Conservation (phyloP, 805 yeast genomes). For the Diddensiella transvaalensis region DNA sequence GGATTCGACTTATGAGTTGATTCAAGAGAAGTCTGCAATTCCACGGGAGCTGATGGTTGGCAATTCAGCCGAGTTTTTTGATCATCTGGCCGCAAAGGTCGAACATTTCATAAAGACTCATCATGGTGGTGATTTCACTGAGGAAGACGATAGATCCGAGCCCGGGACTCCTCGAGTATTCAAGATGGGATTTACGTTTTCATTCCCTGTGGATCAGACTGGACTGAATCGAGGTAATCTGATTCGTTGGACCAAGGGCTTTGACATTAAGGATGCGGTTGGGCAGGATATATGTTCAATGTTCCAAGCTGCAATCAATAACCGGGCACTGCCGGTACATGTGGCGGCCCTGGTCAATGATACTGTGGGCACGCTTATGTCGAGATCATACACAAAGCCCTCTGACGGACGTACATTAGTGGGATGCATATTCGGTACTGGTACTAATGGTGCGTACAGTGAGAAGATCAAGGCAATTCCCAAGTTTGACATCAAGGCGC, state of each 20-base stretch:
- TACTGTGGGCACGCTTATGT: conserved; percentile 89
- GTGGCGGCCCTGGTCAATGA: conserved; percentile 93
- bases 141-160: conserved; percentile 24
- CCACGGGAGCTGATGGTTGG: conserved; percentile 73
- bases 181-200: conserved; percentile 88
- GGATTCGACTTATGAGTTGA: conserved; percentile 66
- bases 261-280: conserved; percentile 77
- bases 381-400: conserved; percentile 73
- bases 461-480: conserved; percentile 71
- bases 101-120: conserved; percentile 60
- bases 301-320: conserved; percentile 67
- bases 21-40: conserved; percentile 73
- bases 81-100: conserved; percentile 70
- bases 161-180: conserved; percentile 33
- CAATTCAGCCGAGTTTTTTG: conserved; percentile 61
- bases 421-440: conserved; percentile 95
- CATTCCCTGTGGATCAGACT: conserved; percentile 88
- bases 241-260: conserved; percentile 96
- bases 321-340: conserved; percentile 48
- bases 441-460: conserved; percentile 93
- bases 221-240: conserved; percentile 75
- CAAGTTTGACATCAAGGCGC: conserved; percentile 56
- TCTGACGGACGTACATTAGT: conserved; percentile 69
- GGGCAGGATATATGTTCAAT: conserved; percentile 76
- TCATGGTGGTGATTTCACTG: conserved; percentile 47